Base-by-base conservation (phyloP, 2,329 filamentous ascomycete genomes). In the Xylaria sp. region DNA sequence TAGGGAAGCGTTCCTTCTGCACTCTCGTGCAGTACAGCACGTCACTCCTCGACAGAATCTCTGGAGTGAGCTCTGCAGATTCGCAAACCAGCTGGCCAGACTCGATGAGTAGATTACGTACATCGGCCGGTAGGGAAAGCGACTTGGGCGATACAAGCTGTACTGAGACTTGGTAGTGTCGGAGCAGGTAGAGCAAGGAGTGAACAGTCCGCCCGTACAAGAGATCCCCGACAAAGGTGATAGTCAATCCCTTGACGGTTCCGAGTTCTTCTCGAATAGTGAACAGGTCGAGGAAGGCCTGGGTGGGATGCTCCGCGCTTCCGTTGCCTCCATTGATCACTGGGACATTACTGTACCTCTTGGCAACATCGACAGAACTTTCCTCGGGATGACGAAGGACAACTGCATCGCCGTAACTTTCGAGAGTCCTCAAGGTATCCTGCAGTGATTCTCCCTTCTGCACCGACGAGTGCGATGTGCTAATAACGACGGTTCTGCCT, bases 301-400 rank as follows among this genome's bases (percentile, higher is more conserved):
- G 96, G 0, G 96, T 99, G 0, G 96, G 96, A 82, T 99, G 96
- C 83, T 99, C 96, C 75, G 93, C 90, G 81, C 92, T 94, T 71
- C 96, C 96, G 79, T 99, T 99, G 59, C 96, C 96, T 72, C 94
- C 96, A 79, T 99, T 99, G 85, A 99, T 95, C 77, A 99, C 90
- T 1, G 96, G 96, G 0, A 97, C 93, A 18, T 91, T 90, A 50
- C 93, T 94, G 83, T 91, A 97, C 79, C 94, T 95, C 76, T 91
- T 90, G 0, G 95, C 96, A 59, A 91, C 88, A 60, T 94, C 90
- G 30, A 93, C 93, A 69, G 92, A 94, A 72, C 85, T 87, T 78
- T 94, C 92, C 57, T 93, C 88, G 2, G 96, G 95, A 80, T 99
- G 96, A 62, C 96, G 94, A 55, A 99, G 89, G n/a, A 99, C 94